Evolutionary conservation across 2,329 filamentous ascomycete genomes (phyloP), one percentile per base, ranked within the genome.

Genomic region (Stenocarpella maydis): DNA sequence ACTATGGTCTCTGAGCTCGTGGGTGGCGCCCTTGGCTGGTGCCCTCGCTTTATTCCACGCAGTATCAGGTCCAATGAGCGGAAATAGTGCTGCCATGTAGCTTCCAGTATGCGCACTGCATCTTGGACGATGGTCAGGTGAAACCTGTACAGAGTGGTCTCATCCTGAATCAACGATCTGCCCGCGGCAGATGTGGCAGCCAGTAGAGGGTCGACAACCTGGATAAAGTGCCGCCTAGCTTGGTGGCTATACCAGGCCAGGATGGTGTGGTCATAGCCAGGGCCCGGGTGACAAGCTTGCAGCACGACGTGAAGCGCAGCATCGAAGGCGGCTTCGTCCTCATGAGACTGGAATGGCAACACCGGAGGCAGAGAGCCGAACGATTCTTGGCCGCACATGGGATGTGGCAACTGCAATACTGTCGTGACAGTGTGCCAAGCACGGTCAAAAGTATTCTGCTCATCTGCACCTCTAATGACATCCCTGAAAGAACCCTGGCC

Each of bases 351-450:
- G n/a, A n/a, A n/a, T n/a, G n/a, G n/a, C n/a, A n/a, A n/a, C n/a
- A n/a, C n/a, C n/a, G n/a, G n/a, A n/a, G n/a, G 76, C 58, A 86
- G 75, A 26, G 82, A 78, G 37, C 85, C 86, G 74, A 87, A 87
- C 28, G 84, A 86, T 74, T 87, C 86, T 74, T 88, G 85, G 9
- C 80, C 82, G 2, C 86, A 80, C 52, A 87, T 85, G 12, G 86
- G 86, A n/a, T 83, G 77, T 10, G 88, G 86, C 26, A 91, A 81
- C 55, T 84, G 82, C 54, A 91, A 86, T 41, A 81, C 82, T 37
- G 86, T 82, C 19, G 88, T 90, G 71, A 90, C 88, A 34, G 82
- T 79, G 75, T 89, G 86, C 89, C 89, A 91, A 69, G 88, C 87
- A 71, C 85, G 81, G 75, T 90, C 87, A 83, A 85, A 90, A 72